Evolutionary conservation across 306 rosid genomes (phyloP), one percentile per base, ranked within the genome.

Genomic region (Sesbania bispinosa): DNA sequence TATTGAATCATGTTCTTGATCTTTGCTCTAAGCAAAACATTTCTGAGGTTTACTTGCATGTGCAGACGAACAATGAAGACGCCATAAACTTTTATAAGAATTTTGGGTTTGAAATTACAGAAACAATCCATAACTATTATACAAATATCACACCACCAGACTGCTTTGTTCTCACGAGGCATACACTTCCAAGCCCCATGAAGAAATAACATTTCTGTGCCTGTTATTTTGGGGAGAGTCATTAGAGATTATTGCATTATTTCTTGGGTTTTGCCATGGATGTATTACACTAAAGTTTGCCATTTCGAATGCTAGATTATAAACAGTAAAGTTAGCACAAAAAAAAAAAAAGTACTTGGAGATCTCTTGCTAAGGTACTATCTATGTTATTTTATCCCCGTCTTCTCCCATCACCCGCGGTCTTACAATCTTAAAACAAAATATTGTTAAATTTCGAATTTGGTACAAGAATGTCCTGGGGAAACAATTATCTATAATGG

Each of bases 71-170:
- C 86, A 95, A 91, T 8, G 97, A 95, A 67, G 93, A 95, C n/a
- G 97, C 99, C 78, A 85, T 95, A 77, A 91, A 77, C 63, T 95
- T 95, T 77, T 95, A 95, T 64, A 95, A 91, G 96, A 91, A 91
- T 74, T 95, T 95, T 53, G 96, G 88, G 79, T 95, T 95, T 15
- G 99, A 95, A 78, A 88, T 91, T 85, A 91, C 96, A 1, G 99
- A 91, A 77, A 91, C 99, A 60, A 95, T 95, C 78, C 86, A 89
- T 81, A 89, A 91, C 87, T 95, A 95, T 57, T 95, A 95, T 55
- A 87, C 92, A 24, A 91, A 91, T 87, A 95, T 95, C 75, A 80
- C 90, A 30, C 97, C 99, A 18, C 97, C 96, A 8, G 99, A 91
- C 68, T 95, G 99, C 87, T 89, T 86, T 53, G 93, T 89, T 46